Base-by-base conservation (phyloP, 2,329 filamentous ascomycete species). In the Ophiostoma angusticollis region DNA sequence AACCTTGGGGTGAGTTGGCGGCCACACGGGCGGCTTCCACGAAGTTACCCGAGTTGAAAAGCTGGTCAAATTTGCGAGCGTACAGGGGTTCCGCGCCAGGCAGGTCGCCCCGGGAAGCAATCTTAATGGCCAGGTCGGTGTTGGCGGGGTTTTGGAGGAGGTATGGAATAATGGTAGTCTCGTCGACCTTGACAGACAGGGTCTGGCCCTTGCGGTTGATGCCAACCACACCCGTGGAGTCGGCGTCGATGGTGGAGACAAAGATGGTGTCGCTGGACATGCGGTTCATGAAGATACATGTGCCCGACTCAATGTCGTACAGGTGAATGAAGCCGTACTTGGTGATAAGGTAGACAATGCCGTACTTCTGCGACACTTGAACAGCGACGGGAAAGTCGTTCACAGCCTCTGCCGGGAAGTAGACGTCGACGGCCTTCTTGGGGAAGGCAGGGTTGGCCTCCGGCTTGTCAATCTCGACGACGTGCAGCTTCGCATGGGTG, bases 221-320 rank as follows among this genome's bases (percentile, higher is more conserved):
- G 51, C 85, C 86, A 38, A 98, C 74, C 46, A 98, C 81, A 52
- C 93, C 93, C 32, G 80, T 76, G 14, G 85, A 93, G 17, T 86
- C 79, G 39, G 74, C 72, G 58, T 98, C 91, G 25, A 79, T 67
- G 33, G 84, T 81, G 16, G 87, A 95, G 19, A 89, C 93, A 66
- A 98, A 98, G 58, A 98, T 96, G 19, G 91, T 98, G 58, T 98
- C 91, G 67, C 86, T 94, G 24, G 91, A 98, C 54, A 98, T 98
- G 52, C 93, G 82, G 71, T 98, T 98, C 86, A 98, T 93, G 74
- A 95, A 98, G 57, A 98, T 91, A 58, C 85, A 93, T 11, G 82
- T 83, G 42, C 84, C 93, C 7, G 84, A 91, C 67, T 98, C 93
- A 41, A 98, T 76, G 55, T 98, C 93, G 64, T 98, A 96, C 18